These are phyloP conservation scores for Sporothrix pallida DNA, from an alignment of 2,329 filamentous ascomycete species.

Conservation along the genomic window DNA sequence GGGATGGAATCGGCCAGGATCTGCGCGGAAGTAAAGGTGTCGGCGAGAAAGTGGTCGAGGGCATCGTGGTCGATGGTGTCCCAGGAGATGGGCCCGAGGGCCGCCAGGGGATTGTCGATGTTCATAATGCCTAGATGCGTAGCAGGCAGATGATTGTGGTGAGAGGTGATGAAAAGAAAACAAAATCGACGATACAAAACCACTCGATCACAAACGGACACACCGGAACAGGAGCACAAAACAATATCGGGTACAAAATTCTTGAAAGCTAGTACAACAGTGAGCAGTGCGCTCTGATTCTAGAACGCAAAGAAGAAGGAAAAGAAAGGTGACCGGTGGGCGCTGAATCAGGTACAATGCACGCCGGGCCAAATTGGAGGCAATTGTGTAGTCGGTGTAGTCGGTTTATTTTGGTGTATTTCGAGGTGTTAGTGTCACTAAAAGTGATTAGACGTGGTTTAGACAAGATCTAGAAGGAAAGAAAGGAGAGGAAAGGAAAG, in stretches of 20 bases:
- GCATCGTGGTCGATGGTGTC: constrained; percentile 42
- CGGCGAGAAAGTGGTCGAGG: constrained; percentile 34
- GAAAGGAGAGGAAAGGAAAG: background rate
- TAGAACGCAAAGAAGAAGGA: background rate
- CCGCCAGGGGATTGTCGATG: constrained; percentile 54
- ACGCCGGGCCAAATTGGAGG: background rate
- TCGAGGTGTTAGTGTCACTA: too few relatives aligned
- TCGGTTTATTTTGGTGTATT: too few relatives aligned
- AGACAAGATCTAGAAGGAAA: too few relatives aligned
- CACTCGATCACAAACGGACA: background rate
- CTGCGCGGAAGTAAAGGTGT: constrained; percentile 37
- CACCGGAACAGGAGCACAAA: background rate
- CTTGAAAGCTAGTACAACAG: too few relatives aligned
- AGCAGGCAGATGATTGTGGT: too few relatives aligned
- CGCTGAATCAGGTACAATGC: constrained; percentile 22
- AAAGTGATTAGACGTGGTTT: too few relatives aligned
- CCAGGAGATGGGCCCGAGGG: constrained; percentile 59
- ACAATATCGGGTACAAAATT: background rate
- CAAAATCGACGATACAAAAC: background rate
- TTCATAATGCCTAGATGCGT: background rate
- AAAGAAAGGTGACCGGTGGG: background rate
- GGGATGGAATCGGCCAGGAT: constrained; percentile 37
- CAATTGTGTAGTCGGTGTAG: too few relatives aligned
- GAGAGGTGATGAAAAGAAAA: too few relatives aligned
- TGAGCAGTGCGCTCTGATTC: too few relatives aligned